A percentile compares a stretch with the other conserved stretches of the same genome.
Conservation (phyloP, 306 rosid genomes). For the Sesbania bispinosa region DNA sequence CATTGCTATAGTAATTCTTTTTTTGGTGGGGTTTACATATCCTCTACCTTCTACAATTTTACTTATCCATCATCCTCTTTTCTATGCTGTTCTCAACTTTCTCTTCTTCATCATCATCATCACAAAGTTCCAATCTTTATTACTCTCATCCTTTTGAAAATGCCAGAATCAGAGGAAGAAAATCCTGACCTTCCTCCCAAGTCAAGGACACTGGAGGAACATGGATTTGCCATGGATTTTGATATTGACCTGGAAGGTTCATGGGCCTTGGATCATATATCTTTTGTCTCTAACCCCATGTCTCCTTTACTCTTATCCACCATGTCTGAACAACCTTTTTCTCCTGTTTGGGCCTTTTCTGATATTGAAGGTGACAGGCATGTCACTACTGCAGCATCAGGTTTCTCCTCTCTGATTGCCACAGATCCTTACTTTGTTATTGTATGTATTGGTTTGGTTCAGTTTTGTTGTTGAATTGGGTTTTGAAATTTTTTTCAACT, state of each 20-base stretch:
- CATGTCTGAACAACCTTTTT: conserved; percentile 46
- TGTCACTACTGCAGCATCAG: conserved; percentile 27
- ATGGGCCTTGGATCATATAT: conserved; percentile 67
- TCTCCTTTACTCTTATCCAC: conserved; percentile 50
- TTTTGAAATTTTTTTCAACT: neutral
- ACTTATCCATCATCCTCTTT: neutral
- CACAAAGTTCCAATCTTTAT: conserved; percentile 10
- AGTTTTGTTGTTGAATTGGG: neutral
- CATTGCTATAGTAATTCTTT: neutral
- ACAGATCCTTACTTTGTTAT: conserved; percentile 16
- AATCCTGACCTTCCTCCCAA: conserved; percentile 36
- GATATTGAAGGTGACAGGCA: conserved; percentile 42
- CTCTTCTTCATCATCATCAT: neutral
- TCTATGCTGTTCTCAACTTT: neutral
- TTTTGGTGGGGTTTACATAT: conserved; percentile 8
- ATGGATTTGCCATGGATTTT: conserved; percentile 55
- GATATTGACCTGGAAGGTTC: conserved; percentile 53
- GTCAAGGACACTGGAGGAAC: conserved; percentile 30
- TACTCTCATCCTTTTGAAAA: conserved; percentile 16
- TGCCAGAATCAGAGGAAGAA: conserved; percentile 55
- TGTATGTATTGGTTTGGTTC: conserved; percentile 29
- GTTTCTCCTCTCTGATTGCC: conserved; percentile 27
- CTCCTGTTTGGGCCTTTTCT: conserved; percentile 65
- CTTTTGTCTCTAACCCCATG: conserved; percentile 40
- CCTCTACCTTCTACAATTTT: conserved; percentile 8